phyloP scores from a whole-genome alignment of 441 rosid species.

The Hura crepitans region DNA sequence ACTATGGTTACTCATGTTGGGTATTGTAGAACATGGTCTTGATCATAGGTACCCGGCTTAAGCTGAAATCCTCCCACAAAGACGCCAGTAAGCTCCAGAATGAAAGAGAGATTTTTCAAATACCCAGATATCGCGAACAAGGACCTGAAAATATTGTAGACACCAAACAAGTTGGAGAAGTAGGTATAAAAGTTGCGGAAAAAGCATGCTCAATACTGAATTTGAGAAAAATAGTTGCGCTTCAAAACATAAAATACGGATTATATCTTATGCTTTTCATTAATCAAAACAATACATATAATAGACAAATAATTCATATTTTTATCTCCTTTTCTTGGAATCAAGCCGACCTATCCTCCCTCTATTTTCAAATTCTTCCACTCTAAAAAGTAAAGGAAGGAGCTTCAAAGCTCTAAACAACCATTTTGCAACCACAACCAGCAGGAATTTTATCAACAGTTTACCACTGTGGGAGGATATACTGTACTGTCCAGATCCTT shows the following conservation, averaged over 20 bases:
- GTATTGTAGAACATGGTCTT: constrained; percentile 2
- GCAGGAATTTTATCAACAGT: no score
- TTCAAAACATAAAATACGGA: background rate
- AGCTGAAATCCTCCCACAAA: constrained; percentile 63
- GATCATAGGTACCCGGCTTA: constrained; percentile 21
- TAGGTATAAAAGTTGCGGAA: background rate
- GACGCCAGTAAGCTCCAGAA: constrained; percentile 80
- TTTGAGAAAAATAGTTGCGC: background rate
- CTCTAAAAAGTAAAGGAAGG: background rate
- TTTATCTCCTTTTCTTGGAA: background rate
- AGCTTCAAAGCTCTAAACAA: background rate
- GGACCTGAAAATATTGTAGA: constrained; percentile 53
- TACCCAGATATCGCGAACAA: constrained; percentile 91
- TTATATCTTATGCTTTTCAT: background rate
- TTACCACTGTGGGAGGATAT: no score
- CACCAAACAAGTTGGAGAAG: no score
- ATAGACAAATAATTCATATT: background rate
- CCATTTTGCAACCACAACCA: background rate
- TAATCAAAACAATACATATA: background rate
- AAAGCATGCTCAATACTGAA: background rate
- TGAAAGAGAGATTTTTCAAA: constrained; percentile 92
- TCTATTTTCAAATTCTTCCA: background rate
- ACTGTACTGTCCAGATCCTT: no score
- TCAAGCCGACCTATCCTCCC: background rate
- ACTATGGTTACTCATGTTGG: constrained; percentile 7